phyloP scores from a whole-genome alignment of 2,329 filamentous ascomycete species.

The Fusarium domesticum region DNA sequence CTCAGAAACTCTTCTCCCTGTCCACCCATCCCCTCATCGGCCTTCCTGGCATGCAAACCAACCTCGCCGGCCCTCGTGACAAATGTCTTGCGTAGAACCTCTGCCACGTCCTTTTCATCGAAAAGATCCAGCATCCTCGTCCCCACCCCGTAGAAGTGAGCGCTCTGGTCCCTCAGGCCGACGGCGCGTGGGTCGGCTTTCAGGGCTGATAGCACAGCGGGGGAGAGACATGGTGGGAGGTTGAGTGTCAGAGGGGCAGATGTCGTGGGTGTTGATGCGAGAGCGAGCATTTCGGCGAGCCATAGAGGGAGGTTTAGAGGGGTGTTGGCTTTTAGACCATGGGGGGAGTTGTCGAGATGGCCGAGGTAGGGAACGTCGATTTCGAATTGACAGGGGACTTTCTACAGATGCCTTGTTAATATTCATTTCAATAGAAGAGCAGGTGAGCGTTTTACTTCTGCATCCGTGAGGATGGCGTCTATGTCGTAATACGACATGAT shows the following conservation, averaged over 20 bases:
- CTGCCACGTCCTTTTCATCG: slow-evolving; percentile 74
- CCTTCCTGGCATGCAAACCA: slow-evolving; percentile 84
- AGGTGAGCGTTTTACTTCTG: slow-evolving; percentile 56
- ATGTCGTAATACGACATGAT: slow-evolving; percentile 78
- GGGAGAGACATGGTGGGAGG: slow-evolving; percentile 72
- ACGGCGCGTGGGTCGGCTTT: slow-evolving; percentile 88
- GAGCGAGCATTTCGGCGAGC: slow-evolving; percentile 90
- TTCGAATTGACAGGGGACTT: slow-evolving; percentile 94
- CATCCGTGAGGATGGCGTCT: slow-evolving; percentile 79
- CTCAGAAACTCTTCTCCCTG: slow-evolving; percentile 75
- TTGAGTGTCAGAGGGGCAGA: slow-evolving; percentile 73
- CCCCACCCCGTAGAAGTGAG: slow-evolving; percentile 84
- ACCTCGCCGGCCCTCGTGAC: slow-evolving; percentile 78
- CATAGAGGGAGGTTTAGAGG: slow-evolving; percentile 83
- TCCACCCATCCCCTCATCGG: slow-evolving; percentile 59
- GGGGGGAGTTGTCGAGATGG: slow-evolving; percentile 80
- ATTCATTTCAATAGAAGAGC: neutral
- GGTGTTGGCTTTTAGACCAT: slow-evolving; percentile 74
- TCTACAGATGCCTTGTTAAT: slow-evolving; percentile 52
- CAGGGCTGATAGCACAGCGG: slow-evolving; percentile 80
- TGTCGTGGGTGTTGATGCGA: slow-evolving; percentile 53
- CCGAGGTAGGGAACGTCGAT: slow-evolving; percentile 83
- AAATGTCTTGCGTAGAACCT: slow-evolving; percentile 74
- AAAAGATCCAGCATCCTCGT: slow-evolving; percentile 86
- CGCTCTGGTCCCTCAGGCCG: slow-evolving; percentile 75